Base-by-base conservation (phyloP, 805 yeast species). In the Lachancea cidri region DNA sequence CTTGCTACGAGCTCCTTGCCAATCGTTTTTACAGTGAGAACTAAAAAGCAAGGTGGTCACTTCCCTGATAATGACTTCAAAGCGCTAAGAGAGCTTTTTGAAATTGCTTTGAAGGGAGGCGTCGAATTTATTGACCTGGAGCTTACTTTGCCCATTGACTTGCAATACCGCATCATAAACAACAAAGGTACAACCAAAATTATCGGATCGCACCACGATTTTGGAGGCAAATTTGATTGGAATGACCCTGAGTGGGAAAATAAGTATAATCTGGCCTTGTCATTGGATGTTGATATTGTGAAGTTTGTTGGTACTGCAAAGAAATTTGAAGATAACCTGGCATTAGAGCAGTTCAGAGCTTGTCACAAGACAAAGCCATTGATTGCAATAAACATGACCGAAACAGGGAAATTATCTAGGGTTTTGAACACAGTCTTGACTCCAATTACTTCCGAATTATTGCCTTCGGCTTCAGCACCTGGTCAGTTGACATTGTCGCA, bases 131-230 rank as follows among this genome's bases (percentile, higher is more conserved):
- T 89, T 51, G 96, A 89, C 53, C 64, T 91, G 39, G 94, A 88
- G 60, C 71, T 89, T 43, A 72, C 85, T 5, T 72, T 77, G 53
- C 83, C 94, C 5, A 72, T 67, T 33, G 71, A 67, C 4, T 57
- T 84, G 15, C 67, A 77, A 43, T 74, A 73, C 39, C 65, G 71
- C 15, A 62, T 86, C 13, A 65, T 77, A 33, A 67, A 71, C 17
- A 66, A 64, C 33, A 79, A 77, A 54, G 75, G 77, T 3, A 73
- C 68, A 59, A 81, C 95, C 13, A 76, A 76, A 55, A 67, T 91
- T 27, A 84, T 91, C 60, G 93, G 87, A 11, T 83, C 96, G 1
- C 84, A 83, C 53, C 94, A 86, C 55, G 94, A 86, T 58, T 75
- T 80, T 43, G 57, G 70, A 9, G 94, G 85, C 18, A 53, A 59